Conservation (phyloP, 225 moss, liverwort and hornwort species). For the Antitrichia curtipendula region DNA sequence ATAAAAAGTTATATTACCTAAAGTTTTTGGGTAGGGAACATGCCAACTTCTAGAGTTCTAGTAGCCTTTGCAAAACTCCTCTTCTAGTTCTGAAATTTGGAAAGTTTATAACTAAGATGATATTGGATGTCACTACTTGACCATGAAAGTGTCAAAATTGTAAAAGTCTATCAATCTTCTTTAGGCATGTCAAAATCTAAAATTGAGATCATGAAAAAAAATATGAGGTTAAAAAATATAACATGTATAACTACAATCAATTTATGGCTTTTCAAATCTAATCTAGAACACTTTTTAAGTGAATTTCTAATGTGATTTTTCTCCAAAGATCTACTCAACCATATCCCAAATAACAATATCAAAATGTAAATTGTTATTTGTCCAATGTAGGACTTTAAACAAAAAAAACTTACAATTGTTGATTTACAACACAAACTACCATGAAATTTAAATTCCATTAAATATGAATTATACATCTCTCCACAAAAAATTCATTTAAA, state of each 20-base stretch:
- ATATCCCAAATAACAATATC: background rate
- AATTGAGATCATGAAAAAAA: background rate
- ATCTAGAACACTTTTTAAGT: background rate
- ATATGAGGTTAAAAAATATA: background rate
- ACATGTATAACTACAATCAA: background rate
- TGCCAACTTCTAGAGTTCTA: too few relatives aligned
- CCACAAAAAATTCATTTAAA: background rate
- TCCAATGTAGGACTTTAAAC: background rate
- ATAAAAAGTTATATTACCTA: background rate
- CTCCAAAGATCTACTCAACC: background rate
- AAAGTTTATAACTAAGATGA: background rate
- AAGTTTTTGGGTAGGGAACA: accelerated
- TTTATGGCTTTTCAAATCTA: background rate
- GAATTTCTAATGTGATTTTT: background rate
- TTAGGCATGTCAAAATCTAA: background rate
- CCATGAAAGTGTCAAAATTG: background rate
- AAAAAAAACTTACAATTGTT: background rate
- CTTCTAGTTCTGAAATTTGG: background rate
- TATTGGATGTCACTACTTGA: background rate
- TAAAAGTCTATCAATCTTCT: background rate
- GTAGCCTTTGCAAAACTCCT: background rate
- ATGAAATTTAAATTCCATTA: background rate
- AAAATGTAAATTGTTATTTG: background rate
- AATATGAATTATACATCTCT: background rate
- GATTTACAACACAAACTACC: accelerated